Evolutionary conservation across 2,329 filamentous ascomycete genomes (phyloP).

Genomic region (Pseudofabraea citricarpa): DNA sequence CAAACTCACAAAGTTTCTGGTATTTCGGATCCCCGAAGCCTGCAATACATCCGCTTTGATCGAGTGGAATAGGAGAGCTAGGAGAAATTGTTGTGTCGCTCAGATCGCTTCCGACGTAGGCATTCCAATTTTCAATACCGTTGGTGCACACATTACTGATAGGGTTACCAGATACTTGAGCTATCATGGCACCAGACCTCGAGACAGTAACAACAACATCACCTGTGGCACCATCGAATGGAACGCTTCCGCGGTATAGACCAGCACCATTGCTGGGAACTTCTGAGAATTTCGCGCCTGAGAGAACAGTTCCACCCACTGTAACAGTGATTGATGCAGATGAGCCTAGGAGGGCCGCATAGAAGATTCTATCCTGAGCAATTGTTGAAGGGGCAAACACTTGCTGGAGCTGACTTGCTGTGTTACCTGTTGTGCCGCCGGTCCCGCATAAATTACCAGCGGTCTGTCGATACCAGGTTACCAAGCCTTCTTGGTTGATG

Average conservation of each 20-base stretch:
- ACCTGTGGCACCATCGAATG: slow-evolving; percentile 20
- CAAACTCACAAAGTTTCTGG: not conserved
- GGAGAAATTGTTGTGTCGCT: not conserved
- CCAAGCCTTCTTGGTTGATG: slow-evolving; percentile 19
- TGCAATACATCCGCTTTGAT: not conserved
- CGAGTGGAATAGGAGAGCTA: not conserved
- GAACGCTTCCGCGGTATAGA: slow-evolving; percentile 16
- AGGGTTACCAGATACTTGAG: slow-evolving; percentile 18
- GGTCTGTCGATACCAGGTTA: slow-evolving; percentile 30
- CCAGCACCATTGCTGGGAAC: slow-evolving; percentile 25
- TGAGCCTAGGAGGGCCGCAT: slow-evolving; percentile 31
- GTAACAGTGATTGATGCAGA: slow-evolving; percentile 25
- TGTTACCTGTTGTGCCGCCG: slow-evolving; percentile 27
- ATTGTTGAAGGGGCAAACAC: slow-evolving; percentile 13
- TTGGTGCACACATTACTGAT: slow-evolving; percentile 22
- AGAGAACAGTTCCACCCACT: slow-evolving; percentile 17
- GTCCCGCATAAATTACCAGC: slow-evolving; percentile 18
- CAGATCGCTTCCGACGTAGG: slow-evolving; percentile 27
- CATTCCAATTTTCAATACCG: slow-evolving; percentile 30
- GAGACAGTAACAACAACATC: slow-evolving; percentile 23
- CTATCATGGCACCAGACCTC: slow-evolving; percentile 15
- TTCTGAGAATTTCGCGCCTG: slow-evolving; percentile 23
- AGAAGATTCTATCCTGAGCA: slow-evolving; percentile 22
- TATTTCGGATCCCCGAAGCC: not conserved
- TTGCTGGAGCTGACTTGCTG: slow-evolving; percentile 15